Conservation (phyloP, 2,329 filamentous ascomycete species). For the Aphanocladium album region DNA sequence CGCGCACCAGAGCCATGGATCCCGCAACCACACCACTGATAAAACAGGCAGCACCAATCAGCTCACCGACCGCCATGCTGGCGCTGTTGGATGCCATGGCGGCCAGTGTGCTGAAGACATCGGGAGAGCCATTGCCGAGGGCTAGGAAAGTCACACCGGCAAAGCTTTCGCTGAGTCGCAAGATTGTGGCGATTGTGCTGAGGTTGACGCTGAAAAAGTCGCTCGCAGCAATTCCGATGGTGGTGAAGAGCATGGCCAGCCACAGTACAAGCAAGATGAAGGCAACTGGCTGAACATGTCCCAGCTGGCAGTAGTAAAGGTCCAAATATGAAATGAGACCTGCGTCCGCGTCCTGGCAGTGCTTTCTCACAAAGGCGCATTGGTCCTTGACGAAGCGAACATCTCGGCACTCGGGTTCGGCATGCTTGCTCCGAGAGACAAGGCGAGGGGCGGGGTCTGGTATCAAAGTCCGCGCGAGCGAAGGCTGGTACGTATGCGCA, state of each 20-base stretch:
- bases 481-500: conserved; percentile 18
- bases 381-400: conserved; percentile 75
- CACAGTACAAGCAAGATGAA: conserved; percentile 74
- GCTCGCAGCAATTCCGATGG: conserved; percentile 94
- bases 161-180: conserved; percentile 93
- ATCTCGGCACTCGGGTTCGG: conserved; percentile 60
- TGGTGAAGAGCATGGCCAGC: conserved; percentile 88
- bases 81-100: conserved; percentile 96
- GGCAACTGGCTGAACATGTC: conserved; percentile 65
- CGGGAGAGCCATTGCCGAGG: conserved; percentile 95
- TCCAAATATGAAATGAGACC: conserved; percentile 84
- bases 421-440: conserved; percentile 22
- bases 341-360: conserved; percentile 85
- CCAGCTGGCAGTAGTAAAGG: conserved; percentile 82
- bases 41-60: conserved; percentile 91
- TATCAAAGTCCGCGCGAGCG: conserved; percentile 13
- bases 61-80: conserved; percentile 91
- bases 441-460: conserved; percentile 17
- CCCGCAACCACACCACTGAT: conserved; percentile 95
- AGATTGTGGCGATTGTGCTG: conserved; percentile 80
- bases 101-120: conserved; percentile 97
- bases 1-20: conserved; percentile 93
- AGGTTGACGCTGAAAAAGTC: conserved; percentile 98
- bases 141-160: conserved; percentile 94
- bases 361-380: conserved; percentile 76